phyloP scores from a whole-genome alignment of 1,284 basidiomycete species.

The Peniophora sp. region DNA sequence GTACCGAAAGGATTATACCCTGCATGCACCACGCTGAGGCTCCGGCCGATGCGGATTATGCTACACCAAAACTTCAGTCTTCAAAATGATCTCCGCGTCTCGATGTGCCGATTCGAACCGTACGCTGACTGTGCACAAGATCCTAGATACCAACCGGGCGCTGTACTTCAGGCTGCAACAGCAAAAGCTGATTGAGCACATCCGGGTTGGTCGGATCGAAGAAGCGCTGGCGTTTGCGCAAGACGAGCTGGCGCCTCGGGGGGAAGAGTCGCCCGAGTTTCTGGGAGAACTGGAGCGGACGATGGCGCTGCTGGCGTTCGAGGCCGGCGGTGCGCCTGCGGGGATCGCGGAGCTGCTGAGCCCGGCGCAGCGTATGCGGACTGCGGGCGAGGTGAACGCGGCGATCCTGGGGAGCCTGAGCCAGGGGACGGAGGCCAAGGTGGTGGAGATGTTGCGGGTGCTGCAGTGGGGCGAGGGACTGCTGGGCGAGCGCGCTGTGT shows the following conservation, averaged over 20 bases:
- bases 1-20: slow-evolving; percentile 63
- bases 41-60: slow-evolving; percentile 65
- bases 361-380: slow-evolving; percentile 83
- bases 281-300: slow-evolving; percentile 88
- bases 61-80: slow-evolving; percentile 82
- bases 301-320: slow-evolving; percentile 93
- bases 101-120: too few species aligned
- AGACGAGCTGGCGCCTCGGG: slow-evolving; percentile 87
- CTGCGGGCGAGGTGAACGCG: slow-evolving; percentile 90
- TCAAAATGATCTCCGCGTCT: slow-evolving; percentile 84
- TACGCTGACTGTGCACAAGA: slow-evolving; percentile 41
- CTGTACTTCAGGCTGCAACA: slow-evolving; percentile 93
- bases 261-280: slow-evolving; percentile 92
- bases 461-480: slow-evolving; percentile 84
- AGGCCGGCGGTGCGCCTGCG: slow-evolving; percentile 55
- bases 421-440: slow-evolving; percentile 88
- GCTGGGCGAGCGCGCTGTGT: slow-evolving; percentile 68
- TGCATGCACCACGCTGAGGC: slow-evolving; percentile 99
- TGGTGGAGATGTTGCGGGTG: slow-evolving; percentile 80
- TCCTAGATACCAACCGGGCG: slow-evolving; percentile 86
- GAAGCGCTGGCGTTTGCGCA: slow-evolving; percentile 90
- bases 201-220: slow-evolving; percentile 72
- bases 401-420: slow-evolving; percentile 89
- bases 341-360: slow-evolving; percentile 75
- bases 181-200: slow-evolving; percentile 91